These are phyloP conservation scores for Suillus tomentosus DNA, from an alignment of 768 basidiomycete genomes.

Conservation along the genomic window DNA sequence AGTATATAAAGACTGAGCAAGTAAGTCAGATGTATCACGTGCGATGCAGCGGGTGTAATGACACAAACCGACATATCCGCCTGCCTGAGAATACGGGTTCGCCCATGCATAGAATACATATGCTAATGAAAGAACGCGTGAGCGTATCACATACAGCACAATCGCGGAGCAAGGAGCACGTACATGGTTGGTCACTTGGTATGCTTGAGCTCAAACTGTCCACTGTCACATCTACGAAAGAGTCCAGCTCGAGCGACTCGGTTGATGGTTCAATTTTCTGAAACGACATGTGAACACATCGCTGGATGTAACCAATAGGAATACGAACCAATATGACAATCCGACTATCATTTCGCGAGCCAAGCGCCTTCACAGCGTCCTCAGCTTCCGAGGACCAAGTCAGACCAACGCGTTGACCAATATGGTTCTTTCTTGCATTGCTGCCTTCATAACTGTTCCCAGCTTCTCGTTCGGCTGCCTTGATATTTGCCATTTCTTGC, in stretches of 20 bases:
- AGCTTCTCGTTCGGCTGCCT: slow-evolving; percentile 69
- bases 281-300: not conserved
- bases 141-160: not conserved
- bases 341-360: slow-evolving; percentile 45
- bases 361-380: slow-evolving; percentile 63
- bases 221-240: slow-evolving; percentile 40
- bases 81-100: slow-evolving; percentile 41
- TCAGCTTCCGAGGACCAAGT: slow-evolving; percentile 68
- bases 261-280: slow-evolving; percentile 69
- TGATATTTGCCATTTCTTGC: slow-evolving; percentile 77
- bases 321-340: slow-evolving; percentile 66
- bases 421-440: slow-evolving; percentile 52
- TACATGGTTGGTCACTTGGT: slow-evolving; percentile 61
- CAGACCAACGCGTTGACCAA: slow-evolving; percentile 63
- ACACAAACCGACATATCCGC: slow-evolving; percentile 61
- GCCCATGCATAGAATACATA: slow-evolving; percentile 74
- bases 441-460: slow-evolving; percentile 60
- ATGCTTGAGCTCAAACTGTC: slow-evolving; percentile 50
- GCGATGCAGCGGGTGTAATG: not conserved
- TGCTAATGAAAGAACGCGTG: slow-evolving; percentile 25
- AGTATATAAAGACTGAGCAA: slow-evolving; percentile 83
- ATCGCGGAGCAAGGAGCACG: slow-evolving; percentile 10
- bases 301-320: slow-evolving; percentile 8
- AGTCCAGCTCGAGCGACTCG: slow-evolving; percentile 57
- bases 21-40: slow-evolving; percentile 8